Evolutionary conservation across 2,329 filamentous ascomycete species (phyloP).

Genomic region (Emmonsiellopsis sp.): DNA sequence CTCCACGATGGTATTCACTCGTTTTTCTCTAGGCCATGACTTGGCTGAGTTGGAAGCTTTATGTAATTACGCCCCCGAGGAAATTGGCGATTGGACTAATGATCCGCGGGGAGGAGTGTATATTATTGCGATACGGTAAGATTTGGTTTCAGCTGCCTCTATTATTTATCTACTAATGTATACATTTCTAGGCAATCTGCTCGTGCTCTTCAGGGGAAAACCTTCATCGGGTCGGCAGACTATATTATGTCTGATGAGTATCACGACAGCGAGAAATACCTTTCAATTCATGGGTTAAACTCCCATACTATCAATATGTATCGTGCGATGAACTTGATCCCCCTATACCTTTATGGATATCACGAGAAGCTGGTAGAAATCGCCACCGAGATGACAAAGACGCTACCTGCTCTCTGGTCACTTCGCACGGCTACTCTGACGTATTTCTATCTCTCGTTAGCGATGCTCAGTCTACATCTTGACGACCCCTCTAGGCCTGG

Average conservation of each 20-base stretch:
- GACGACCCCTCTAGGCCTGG: slow-evolving; percentile 34
- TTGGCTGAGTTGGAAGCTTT: slow-evolving; percentile 49
- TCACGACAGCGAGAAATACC: slow-evolving; percentile 44
- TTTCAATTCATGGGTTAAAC: slow-evolving; percentile 38
- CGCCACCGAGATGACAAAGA: slow-evolving; percentile 30
- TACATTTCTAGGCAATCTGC: slow-evolving; percentile 37
- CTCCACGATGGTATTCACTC: slow-evolving; percentile 48
- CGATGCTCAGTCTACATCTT: slow-evolving; percentile 33
- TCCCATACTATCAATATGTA: slow-evolving; percentile 42
- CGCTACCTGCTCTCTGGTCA: slow-evolving; percentile 38
- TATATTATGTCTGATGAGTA: slow-evolving; percentile 45
- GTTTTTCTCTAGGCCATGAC: slow-evolving; percentile 49
- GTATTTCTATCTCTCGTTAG: slow-evolving; percentile 38
- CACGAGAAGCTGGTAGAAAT: slow-evolving; percentile 35
- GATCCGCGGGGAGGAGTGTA: slow-evolving; percentile 52
- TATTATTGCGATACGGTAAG: slow-evolving; percentile 40
- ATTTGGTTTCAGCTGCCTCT: background rate
- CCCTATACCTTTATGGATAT: slow-evolving; percentile 39
- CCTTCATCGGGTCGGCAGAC: slow-evolving; percentile 36
- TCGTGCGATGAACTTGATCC: slow-evolving; percentile 38
- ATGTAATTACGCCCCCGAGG: slow-evolving; percentile 47
- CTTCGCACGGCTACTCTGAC: slow-evolving; percentile 32
- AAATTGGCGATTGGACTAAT: slow-evolving; percentile 46
- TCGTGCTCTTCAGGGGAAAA: slow-evolving; percentile 54
- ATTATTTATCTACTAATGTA: slow-evolving; percentile 5